phyloP scores from a whole-genome alignment of 2,329 filamentous ascomycete species.

The Colletotrichum orbiculare region DNA sequence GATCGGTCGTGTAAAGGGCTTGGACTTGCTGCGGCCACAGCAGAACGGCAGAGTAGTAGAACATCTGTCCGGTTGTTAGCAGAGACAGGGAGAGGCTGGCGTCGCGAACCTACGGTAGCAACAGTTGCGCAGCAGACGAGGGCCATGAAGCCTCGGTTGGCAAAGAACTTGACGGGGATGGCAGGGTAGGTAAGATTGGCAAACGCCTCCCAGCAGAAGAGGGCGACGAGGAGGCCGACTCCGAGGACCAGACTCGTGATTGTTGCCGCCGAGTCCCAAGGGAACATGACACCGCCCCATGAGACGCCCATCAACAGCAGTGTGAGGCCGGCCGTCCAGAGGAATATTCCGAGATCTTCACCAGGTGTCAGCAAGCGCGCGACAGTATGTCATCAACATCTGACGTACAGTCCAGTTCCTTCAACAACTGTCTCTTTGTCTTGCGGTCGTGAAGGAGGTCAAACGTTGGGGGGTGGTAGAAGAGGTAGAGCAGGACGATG shows the following conservation, averaged over 20 bases:
- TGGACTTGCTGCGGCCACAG: slow-evolving; percentile 51
- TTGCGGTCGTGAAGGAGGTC: slow-evolving; percentile 51
- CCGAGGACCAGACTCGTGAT: slow-evolving; percentile 52
- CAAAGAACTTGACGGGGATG: slow-evolving; percentile 50
- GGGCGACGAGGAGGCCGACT: slow-evolving; percentile 44
- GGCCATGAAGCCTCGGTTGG: slow-evolving; percentile 49
- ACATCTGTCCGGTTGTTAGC: slow-evolving; percentile 36
- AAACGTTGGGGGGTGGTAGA: slow-evolving; percentile 55
- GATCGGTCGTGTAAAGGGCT: slow-evolving; percentile 47
- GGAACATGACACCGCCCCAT: slow-evolving; percentile 55
- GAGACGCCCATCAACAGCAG: slow-evolving; percentile 59
- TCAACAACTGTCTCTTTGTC: slow-evolving; percentile 48
- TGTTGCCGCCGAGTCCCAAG: slow-evolving; percentile 54
- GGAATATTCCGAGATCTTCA: slow-evolving; percentile 52
- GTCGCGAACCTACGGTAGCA: slow-evolving; percentile 37
- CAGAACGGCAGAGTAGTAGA: slow-evolving; percentile 47
- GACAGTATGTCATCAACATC: slow-evolving; percentile 51
- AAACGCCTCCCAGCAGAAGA: slow-evolving; percentile 51
- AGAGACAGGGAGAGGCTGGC: no score
- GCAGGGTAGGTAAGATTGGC: slow-evolving; percentile 49
- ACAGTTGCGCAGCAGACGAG: slow-evolving; percentile 49
- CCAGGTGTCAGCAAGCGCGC: slow-evolving; percentile 9
- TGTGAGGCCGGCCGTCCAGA: slow-evolving; percentile 57
- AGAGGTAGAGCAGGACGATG: slow-evolving; percentile 49
- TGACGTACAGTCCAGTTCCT: slow-evolving; percentile 50